Base-by-base conservation (phyloP, 495 filamentous ascomycete species). In the Talaromyces adpressus region DNA sequence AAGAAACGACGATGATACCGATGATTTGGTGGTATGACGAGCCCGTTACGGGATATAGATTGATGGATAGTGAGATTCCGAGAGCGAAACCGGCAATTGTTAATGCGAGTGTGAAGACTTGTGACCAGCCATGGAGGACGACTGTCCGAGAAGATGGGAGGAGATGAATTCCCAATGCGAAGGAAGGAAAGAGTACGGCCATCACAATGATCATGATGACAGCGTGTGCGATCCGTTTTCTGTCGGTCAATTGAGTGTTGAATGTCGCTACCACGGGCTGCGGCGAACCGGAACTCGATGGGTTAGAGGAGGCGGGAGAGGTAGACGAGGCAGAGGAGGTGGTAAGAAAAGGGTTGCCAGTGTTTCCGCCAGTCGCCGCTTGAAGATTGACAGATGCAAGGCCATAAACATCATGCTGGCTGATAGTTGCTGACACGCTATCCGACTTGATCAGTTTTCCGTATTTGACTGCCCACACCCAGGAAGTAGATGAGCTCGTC, bases 401-500 rank as follows among this genome's bases (percentile, higher is more conserved):
- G 0, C 79, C 76, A 14, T 75, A 70, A 14, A 65, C 68, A 64
- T 84, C 79, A 70, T 93, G 90, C 64, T 84, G 74, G 6, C 47
- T 30, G 65, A 92, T 85, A 22, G 57, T 61, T 0, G 79, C 82
- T 11, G 68, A 73, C 16, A 64, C 61, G 61, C 77, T 75, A 12
- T 80, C 78, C 27, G 82, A 82, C 25, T 82, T 75, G 52, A 91
- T 66, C 1, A 84, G 63, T 1, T 71, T 69, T 18, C 90, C 86
- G n/a, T 67, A 63, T 60, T 84, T 83, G 71, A 78, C 80, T 4
- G 86, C 87, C 65, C 79, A 85, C 65, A 93, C 86, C 82, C 87
- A 91, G 22, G 70, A 66, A 8, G 81, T 76, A 4, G 64, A 68
- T 3, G 73, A 69, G 22, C 65, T 65, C 4, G 69, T 77, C 47